These are phyloP conservation scores for Pythium chondricola DNA, from an alignment of 352 stramenopile species.

Conservation along the genomic window DNA sequence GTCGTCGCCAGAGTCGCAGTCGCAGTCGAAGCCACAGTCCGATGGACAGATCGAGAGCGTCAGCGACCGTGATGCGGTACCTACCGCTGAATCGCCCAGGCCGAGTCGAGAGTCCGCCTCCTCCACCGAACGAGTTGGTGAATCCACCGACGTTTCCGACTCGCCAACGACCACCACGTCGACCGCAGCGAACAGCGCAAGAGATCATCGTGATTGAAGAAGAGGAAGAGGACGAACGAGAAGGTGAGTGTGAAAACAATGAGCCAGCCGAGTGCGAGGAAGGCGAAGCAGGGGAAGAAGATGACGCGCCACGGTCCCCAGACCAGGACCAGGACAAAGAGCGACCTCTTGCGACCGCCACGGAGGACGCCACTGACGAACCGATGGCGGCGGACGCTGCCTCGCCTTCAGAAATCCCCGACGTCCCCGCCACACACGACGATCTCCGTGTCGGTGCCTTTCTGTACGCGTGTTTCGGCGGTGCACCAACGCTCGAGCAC, in stretches of 20 bases:
- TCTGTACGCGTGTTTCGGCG: slow-evolving; percentile 58
- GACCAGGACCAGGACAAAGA: too few species aligned
- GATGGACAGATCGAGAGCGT: not conserved
- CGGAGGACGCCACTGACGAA: slow-evolving; percentile 9
- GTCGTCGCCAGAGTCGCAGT: slow-evolving; percentile 6
- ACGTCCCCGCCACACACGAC: slow-evolving; percentile 13
- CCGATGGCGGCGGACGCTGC: not conserved
- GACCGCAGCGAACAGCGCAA: slow-evolving; percentile 1
- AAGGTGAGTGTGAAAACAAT: not conserved
- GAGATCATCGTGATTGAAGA: slow-evolving; percentile 75
- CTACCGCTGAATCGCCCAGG: slow-evolving; percentile 20
- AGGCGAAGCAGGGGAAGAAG: not conserved
- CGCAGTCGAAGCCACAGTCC: slow-evolving; percentile 6
- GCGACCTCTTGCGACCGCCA: too few species aligned
- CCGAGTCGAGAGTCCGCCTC: slow-evolving; percentile 10
- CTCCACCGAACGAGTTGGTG: too few species aligned
- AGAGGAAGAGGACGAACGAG: slow-evolving; percentile 29
- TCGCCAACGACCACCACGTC: not conserved
- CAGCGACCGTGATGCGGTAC: slow-evolving; percentile 15
- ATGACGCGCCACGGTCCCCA: too few species aligned
- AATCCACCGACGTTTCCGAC: slow-evolving; percentile 2
- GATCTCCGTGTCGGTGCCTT: slow-evolving; percentile 42
- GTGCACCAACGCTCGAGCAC: slow-evolving; percentile 35
- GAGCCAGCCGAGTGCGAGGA: not conserved
- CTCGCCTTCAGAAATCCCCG: not conserved